Base-by-base conservation (phyloP, 1,284 basidiomycete genomes). In the Marasmius sp. region DNA sequence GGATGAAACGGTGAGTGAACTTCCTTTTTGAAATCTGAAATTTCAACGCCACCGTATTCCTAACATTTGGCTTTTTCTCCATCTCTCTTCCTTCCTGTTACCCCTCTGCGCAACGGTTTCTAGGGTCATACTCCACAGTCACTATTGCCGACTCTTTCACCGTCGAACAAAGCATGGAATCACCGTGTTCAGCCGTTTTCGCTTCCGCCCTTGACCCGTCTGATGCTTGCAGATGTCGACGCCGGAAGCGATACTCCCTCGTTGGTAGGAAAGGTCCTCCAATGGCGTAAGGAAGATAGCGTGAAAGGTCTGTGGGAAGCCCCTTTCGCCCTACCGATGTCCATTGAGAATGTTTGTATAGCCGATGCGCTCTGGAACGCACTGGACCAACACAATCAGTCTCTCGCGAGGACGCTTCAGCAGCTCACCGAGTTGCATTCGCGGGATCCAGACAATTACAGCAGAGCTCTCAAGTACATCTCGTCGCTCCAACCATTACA, bases 231-330 rank as follows among this genome's bases (percentile, higher is more conserved):
- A 27, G 95, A 98, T 70, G 93, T 98, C 6, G 93, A 96, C 69
- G 93, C 92, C 2, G 95, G 95, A 10, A 95, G 92, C 67, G 92
- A 97, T 71, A 97, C 96, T 1, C 96, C 96, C 1, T 93, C 92
- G 52, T 85, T 97, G 58, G 94, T 95, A 4, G 87, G 91, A 36
- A 90, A 93, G 73, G 95, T 98, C 1, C 77, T 96, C 61, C 87
- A 87, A 69, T 98, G 95, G 95, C 83, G 92, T 62, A 84, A 88
- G 70, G 81, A 85, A 63, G 78, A 87, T 62, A 73, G 76, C 12
- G 79, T 77, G 39, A 78, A 84, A 72, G 89, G 92, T 87, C 62
- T 62, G 77, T 55, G 38, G 41, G 54, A 10, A 41, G 51, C 33
- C 18, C 36, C 51, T 33, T 18, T 50, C 56, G 61, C 47, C 53